A percentile compares a stretch with the other conserved stretches of the same genome.
These are phyloP conservation scores for Athelia sp. DNA, from an alignment of 1,284 basidiomycete species.

Conservation along the genomic window DNA sequence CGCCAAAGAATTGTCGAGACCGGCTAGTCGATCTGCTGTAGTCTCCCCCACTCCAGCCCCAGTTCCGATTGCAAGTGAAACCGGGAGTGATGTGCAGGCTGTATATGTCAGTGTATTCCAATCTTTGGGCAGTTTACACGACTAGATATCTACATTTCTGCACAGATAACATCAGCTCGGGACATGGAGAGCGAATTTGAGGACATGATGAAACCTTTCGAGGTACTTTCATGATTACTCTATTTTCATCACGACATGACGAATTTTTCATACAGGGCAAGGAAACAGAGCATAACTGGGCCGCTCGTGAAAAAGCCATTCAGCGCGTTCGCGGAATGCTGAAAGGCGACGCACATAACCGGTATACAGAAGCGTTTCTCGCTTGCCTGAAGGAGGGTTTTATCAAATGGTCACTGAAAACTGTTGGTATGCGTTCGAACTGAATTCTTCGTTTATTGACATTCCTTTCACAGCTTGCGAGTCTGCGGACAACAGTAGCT, in stretches of 20 bases:
- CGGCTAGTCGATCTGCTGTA: conserved; percentile 53
- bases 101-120: conserved; percentile 60
- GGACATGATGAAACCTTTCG: conserved; percentile 75
- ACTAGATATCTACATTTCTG: neutral
- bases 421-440: conserved; percentile 46
- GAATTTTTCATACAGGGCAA: conserved; percentile 59
- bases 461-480: conserved; percentile 56
- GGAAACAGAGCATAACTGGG: conserved; percentile 98
- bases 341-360: conserved; percentile 73
- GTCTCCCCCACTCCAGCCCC: conserved; percentile 35
- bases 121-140: conserved; percentile 1
- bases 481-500: conserved; percentile 90
- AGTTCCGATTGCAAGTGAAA: conserved; percentile 29
- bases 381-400: conserved; percentile 71
- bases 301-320: conserved; percentile 75
- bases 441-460: conserved; percentile 5
- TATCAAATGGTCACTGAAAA: conserved; percentile 81
- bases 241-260: conserved; percentile 2
- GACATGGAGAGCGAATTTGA: conserved; percentile 87
- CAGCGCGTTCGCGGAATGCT: conserved; percentile 88
- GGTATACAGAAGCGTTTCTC: conserved; percentile 74
- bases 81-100: conserved; percentile 49
- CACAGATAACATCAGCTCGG: conserved; percentile 74
- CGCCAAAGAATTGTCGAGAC: conserved; percentile 45
- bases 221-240: conserved; percentile 36